Conservation (phyloP, 2,329 filamentous ascomycete genomes). For the Paradendryphiella salina region DNA sequence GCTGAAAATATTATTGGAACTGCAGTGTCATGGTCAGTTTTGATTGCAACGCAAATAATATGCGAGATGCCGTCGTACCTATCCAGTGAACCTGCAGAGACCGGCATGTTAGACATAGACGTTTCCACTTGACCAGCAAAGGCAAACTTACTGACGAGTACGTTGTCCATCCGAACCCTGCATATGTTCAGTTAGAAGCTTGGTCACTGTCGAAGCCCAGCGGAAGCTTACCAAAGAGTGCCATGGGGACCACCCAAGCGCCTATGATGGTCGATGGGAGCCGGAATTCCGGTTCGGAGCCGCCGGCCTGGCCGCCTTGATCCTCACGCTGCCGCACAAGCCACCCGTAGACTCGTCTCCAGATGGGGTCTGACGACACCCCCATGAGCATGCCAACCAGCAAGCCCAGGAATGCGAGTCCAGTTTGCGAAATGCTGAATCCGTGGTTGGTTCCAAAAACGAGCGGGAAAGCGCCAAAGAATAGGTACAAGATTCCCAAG, state of each 20-base stretch:
- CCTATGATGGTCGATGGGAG: slow-evolving; percentile 70
- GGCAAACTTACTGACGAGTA: slow-evolving; percentile 75
- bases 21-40: slow-evolving; percentile 44
- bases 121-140: slow-evolving; percentile 54
- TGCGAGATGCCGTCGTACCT: slow-evolving; percentile 45
- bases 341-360: slow-evolving; percentile 62
- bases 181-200: slow-evolving; percentile 34
- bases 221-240: slow-evolving; percentile 69
- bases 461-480: slow-evolving; percentile 84
- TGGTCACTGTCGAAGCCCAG: slow-evolving; percentile 28
- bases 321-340: slow-evolving; percentile 60
- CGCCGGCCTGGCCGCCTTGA: slow-evolving; percentile 57
- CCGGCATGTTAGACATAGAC: slow-evolving; percentile 34
- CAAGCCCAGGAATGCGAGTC: slow-evolving; percentile 71
- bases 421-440: slow-evolving; percentile 77
- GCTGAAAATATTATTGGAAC: slow-evolving; percentile 56
- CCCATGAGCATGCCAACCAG: slow-evolving; percentile 68
- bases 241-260: slow-evolving; percentile 75
- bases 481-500: slow-evolving; percentile 86
- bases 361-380: slow-evolving; percentile 67
- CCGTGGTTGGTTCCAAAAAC: slow-evolving; percentile 75
- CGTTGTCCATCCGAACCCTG: slow-evolving; percentile 80
- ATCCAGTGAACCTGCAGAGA: slow-evolving; percentile 55
- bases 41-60: slow-evolving; percentile 30
- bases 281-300: slow-evolving; percentile 83